phyloP scores from a whole-genome alignment of 768 basidiomycete species.

The Pulveroboletus sp. region DNA sequence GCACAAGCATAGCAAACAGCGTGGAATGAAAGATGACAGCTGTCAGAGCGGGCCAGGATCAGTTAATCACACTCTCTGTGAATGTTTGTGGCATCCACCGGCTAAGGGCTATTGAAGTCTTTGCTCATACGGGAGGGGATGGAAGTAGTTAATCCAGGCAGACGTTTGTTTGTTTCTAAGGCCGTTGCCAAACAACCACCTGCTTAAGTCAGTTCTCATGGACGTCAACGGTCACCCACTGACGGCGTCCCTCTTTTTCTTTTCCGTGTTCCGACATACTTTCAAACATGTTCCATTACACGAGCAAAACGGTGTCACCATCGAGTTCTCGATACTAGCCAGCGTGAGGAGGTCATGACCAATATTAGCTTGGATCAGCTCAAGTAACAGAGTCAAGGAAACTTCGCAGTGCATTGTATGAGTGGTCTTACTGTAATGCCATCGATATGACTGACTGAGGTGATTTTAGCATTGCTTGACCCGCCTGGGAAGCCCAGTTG shows the following conservation, averaged over 20 bases:
- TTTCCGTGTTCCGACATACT: not conserved
- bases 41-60: not conserved
- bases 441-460: not conserved
- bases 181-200: conserved; percentile 25
- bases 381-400: not conserved
- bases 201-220: not conserved
- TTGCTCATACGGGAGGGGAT: conserved; percentile 2
- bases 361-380: not conserved
- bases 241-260: too few species aligned
- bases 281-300: not conserved
- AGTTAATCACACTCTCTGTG: not conserved
- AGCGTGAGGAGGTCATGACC: not conserved
- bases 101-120: not conserved
- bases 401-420: not conserved
- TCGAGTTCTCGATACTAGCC: too few species aligned
- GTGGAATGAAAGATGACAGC: not conserved
- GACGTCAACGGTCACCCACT: too few species aligned
- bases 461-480: not conserved
- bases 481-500: conserved; percentile 1
- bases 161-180: conserved; percentile 28
- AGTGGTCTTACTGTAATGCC: not conserved
- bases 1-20: conserved; percentile 21
- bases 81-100: conserved; percentile 7
- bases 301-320: not conserved
- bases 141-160: conserved; percentile 8